Conservation (phyloP, 2,329 filamentous ascomycete species). For the Botrytis fragariae region DNA sequence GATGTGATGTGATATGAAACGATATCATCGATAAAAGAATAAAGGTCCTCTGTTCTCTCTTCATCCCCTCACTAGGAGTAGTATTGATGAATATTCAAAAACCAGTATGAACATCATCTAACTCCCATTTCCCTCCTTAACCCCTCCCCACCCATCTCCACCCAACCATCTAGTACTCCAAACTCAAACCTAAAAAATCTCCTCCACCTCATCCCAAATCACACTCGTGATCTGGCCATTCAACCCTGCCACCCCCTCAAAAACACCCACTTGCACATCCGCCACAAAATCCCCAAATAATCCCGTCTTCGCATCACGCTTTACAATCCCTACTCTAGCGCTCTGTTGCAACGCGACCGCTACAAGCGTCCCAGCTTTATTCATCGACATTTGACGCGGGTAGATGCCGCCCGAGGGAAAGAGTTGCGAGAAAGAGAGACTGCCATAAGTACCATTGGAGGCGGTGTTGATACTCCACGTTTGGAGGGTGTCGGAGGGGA, state of each 20-base stretch:
- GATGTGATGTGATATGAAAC: too few relatives aligned
- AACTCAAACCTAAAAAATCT: background rate
- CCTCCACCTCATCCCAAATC: slow-evolving; percentile 34
- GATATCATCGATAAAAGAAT: too few relatives aligned
- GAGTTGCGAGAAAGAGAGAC: slow-evolving; percentile 43
- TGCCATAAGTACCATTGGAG: slow-evolving; percentile 45
- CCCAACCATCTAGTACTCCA: background rate
- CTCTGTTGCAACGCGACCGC: slow-evolving; percentile 47
- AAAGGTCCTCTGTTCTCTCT: too few relatives aligned
- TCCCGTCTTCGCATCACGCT: slow-evolving; percentile 44
- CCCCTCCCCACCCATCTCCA: background rate
- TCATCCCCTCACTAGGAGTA: too few relatives aligned
- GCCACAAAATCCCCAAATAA: slow-evolving; percentile 40
- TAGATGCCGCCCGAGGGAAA: slow-evolving; percentile 46
- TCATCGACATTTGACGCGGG: slow-evolving; percentile 49
- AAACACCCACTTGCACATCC: slow-evolving; percentile 18
- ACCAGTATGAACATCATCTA: background rate
- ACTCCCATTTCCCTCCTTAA: background rate
- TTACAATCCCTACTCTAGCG: slow-evolving; percentile 43
- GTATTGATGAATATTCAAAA: too few relatives aligned
- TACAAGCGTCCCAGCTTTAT: slow-evolving; percentile 44
- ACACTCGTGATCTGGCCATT: slow-evolving; percentile 34
- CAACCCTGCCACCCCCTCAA: slow-evolving; percentile 1
- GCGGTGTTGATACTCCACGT: slow-evolving; percentile 55
- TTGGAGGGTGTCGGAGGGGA: slow-evolving; percentile 63